Percentiles rank a stretch among this genome's conserved stretches.
phyloP scores from a whole-genome alignment of 1,139 yeast species.

The Magnusiomyces magnusii region DNA sequence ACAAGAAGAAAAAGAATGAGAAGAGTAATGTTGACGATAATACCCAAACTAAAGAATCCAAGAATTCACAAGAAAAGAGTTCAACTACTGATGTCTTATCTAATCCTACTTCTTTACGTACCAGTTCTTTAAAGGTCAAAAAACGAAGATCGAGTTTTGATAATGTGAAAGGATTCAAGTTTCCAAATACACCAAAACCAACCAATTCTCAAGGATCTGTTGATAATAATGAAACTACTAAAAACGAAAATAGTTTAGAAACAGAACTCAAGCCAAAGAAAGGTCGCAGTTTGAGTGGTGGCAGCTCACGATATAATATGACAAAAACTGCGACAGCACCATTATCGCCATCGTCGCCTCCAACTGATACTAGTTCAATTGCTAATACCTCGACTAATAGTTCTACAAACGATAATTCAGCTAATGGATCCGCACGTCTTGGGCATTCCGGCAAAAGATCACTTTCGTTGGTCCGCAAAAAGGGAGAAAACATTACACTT shows the following conservation, averaged over 20 bases:
- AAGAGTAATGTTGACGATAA: background rate
- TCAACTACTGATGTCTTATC: background rate
- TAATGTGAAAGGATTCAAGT: background rate
- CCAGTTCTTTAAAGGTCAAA: background rate
- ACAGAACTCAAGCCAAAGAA: background rate
- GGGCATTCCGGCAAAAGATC: constrained; percentile 20
- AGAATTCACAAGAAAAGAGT: background rate
- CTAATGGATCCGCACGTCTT: background rate
- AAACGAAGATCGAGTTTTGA: background rate
- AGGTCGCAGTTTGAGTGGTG: background rate
- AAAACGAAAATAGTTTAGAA: background rate
- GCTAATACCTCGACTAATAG: too few species aligned
- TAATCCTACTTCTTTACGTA: background rate
- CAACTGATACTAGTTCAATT: too few species aligned
- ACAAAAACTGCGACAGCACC: too few species aligned
- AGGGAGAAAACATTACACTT: constrained; percentile 28
- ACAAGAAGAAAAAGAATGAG: background rate
- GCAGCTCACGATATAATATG: background rate
- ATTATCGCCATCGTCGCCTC: background rate
- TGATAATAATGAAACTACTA: background rate
- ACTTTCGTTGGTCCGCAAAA: constrained; percentile 26
- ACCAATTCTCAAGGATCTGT: too few species aligned
- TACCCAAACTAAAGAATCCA: background rate
- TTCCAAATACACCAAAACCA: background rate
- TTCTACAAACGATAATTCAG: too few species aligned